Evolutionary conservation across 78 protist genomes (phyloP), one percentile per base, ranked within the genome.

Genomic region (Dictyostelium intermedium): DNA sequence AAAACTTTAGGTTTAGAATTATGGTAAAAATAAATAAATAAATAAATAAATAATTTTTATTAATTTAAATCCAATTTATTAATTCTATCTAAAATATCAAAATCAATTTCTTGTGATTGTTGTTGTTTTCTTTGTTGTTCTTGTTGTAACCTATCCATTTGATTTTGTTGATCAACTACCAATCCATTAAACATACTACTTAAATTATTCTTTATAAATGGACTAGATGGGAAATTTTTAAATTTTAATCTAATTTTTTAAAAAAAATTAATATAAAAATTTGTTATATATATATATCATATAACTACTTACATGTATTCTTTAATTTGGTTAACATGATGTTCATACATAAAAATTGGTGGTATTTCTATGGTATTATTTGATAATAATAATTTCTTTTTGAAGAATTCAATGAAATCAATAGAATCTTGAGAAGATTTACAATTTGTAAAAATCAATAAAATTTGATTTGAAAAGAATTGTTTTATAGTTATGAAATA

Each of bases 1-100:
- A 45, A 56, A 13, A 30, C 78, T 6, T 53, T 86, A 20, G 92
- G 92, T 76, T 60, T 86, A 34, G 77, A 85, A n/a, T 35, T 74
- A 8, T 85, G 91, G 91, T 32, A 53, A 18, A 27, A 80, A 47
- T n/a, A 16, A 56, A 56, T 20, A 4, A 56, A 20, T 18, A 53
- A 53, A 18, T 8, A 66, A 27, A 66, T 27, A 66, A 27, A 66
- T 27, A 66, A 66, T 27, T 27, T 25, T n/a, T n/a, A 72, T 72
- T 32, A 34, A 34, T 72, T 72, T 34, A 72, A 32, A 72, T 72
- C 79, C 35, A 72, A 72, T 72, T 72, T 72, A 72, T 72, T 72
- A 18, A 72, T 72, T 34, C 34, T 72, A 34, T 72, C 79, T 34
- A 72, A 72, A 72, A 72, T 72, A 72, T 72, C 79, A 3, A 72